These are phyloP conservation scores for Penicillium coffeae DNA, from an alignment of 495 filamentous ascomycete genomes.

Conservation along the genomic window DNA sequence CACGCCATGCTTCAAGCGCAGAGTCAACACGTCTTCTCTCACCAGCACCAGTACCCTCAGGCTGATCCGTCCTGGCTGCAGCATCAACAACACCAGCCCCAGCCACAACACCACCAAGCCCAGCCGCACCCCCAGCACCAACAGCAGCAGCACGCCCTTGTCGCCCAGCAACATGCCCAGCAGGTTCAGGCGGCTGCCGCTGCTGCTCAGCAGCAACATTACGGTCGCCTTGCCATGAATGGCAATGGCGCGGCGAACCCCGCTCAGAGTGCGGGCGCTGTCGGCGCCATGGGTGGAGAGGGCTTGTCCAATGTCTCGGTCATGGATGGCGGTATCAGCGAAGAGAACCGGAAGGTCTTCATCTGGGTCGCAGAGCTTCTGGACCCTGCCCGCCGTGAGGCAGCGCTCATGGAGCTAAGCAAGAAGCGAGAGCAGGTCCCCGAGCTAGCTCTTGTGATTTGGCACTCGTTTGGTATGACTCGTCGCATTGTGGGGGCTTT, in stretches of 20 bases:
- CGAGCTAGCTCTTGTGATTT: slow-evolving; percentile 92
- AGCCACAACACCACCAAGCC: slow-evolving; percentile 61
- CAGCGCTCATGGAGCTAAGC: slow-evolving; percentile 90
- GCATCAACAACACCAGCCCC: slow-evolving; percentile 56
- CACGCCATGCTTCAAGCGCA: slow-evolving; percentile 50
- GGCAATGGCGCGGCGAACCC: slow-evolving; percentile 46
- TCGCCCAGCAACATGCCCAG: slow-evolving; percentile 55
- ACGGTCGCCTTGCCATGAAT: slow-evolving; percentile 67
- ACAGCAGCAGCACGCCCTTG: slow-evolving; percentile 45
- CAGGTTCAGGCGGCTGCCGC: slow-evolving; percentile 59
- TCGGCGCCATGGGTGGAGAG: slow-evolving; percentile 49
- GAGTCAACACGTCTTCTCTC: slow-evolving; percentile 62
- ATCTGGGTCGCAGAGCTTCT: slow-evolving; percentile 91
- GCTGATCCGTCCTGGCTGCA: slow-evolving; percentile 77
- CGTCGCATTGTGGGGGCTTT: slow-evolving; percentile 6
- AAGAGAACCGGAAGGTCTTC: slow-evolving; percentile 89
- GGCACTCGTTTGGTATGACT: slow-evolving; percentile 93
- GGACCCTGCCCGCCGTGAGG: slow-evolving; percentile 80
- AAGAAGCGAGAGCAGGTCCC: slow-evolving; percentile 99
- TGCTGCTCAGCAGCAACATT: slow-evolving; percentile 73
- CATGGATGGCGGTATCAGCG: slow-evolving; percentile 62
- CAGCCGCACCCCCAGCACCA: slow-evolving; percentile 55
- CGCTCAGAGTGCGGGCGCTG: slow-evolving; percentile 36
- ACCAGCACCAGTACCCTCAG: slow-evolving; percentile 79
- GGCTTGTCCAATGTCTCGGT: slow-evolving; percentile 41